A percentile compares a stretch with the other conserved stretches of the same genome.
These are phyloP conservation scores for Inonotus hispidus DNA, from an alignment of 1,284 basidiomycete genomes.

Conservation along the genomic window DNA sequence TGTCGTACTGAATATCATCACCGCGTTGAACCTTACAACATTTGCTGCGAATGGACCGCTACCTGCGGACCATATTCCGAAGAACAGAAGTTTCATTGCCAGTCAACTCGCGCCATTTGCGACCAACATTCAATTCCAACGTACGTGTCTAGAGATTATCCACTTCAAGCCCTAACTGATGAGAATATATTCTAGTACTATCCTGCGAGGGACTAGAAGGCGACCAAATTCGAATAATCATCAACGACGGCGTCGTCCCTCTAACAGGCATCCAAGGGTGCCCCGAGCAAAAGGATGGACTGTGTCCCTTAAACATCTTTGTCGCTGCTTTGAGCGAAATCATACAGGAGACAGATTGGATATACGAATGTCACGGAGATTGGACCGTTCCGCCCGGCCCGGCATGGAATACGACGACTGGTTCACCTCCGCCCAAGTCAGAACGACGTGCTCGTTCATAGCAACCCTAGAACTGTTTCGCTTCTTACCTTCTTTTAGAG, in stretches of 20 bases:
- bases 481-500: neutral
- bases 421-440: constrained; percentile 34
- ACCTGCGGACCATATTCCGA: constrained; percentile 67
- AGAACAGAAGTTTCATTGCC: constrained; percentile 53
- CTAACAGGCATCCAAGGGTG: constrained; percentile 74
- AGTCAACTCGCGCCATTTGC: constrained; percentile 72
- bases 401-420: constrained; percentile 55
- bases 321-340: constrained; percentile 65
- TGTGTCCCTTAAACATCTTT: constrained; percentile 77
- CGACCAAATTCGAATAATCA: constrained; percentile 68
- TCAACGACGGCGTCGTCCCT: constrained; percentile 87
- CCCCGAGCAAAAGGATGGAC: constrained; percentile 65
- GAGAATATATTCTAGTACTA: constrained; percentile 42
- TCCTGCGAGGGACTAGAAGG: constrained; percentile 48
- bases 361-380: constrained; percentile 68
- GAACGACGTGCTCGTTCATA: neutral
- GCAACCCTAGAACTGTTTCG: neutral
- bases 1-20: constrained; percentile 60
- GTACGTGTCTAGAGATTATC: neutral
- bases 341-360: constrained; percentile 67
- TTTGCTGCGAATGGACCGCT: constrained; percentile 66
- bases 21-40: constrained; percentile 62
- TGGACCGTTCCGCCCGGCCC: constrained; percentile 53
- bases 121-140: constrained; percentile 71
- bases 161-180: neutral